Percentiles rank a stretch among this genome's conserved stretches.
Conservation (phyloP, 495 filamentous ascomycete species). For the Articulospora tetracladia region DNA sequence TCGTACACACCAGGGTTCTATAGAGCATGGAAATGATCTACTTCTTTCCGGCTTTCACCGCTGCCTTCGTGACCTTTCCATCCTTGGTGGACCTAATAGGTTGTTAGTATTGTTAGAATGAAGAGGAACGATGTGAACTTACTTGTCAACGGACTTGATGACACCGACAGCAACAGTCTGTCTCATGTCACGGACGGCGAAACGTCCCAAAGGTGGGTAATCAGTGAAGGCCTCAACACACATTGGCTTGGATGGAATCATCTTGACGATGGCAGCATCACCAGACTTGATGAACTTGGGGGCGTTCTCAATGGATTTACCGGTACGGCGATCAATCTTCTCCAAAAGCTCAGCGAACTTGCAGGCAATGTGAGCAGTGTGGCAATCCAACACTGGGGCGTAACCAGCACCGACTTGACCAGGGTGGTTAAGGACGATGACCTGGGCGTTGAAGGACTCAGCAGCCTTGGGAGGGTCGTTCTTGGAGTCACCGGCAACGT, state of each 20-base stretch:
- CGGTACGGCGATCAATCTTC: constrained; percentile 99
- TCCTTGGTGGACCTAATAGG: not conserved
- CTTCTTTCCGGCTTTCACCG: too few relatives aligned
- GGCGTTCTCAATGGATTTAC: constrained; percentile 84
- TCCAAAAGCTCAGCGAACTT: constrained; percentile 97
- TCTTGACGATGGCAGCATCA: constrained; percentile 99
- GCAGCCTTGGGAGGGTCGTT: constrained; percentile 89
- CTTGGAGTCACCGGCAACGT: constrained; percentile 99
- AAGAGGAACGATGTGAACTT: too few relatives aligned
- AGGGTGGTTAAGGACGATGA: constrained; percentile 99
- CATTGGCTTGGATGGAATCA: constrained; percentile 99
- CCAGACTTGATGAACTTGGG: constrained; percentile 99
- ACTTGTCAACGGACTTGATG: constrained; percentile 58
- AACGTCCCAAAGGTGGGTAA: constrained; percentile 98
- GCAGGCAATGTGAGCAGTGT: constrained; percentile 99
- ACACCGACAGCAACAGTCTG: constrained; percentile 98
- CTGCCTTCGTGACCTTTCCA: not conserved
- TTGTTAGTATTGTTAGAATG: not conserved
- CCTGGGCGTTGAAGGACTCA: constrained; percentile 97
- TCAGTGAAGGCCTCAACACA: constrained; percentile 99
- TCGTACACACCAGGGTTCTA: too few relatives aligned
- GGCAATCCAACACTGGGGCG: constrained; percentile 97
- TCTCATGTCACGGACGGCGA: constrained; percentile 74
- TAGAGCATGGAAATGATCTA: too few relatives aligned
- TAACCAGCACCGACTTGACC: constrained; percentile 99